Percentiles rank a stretch among this genome's conserved stretches.
Evolutionary conservation across 352 stramenopile species (phyloP).

Genomic region (Phytophthora rubi): DNA sequence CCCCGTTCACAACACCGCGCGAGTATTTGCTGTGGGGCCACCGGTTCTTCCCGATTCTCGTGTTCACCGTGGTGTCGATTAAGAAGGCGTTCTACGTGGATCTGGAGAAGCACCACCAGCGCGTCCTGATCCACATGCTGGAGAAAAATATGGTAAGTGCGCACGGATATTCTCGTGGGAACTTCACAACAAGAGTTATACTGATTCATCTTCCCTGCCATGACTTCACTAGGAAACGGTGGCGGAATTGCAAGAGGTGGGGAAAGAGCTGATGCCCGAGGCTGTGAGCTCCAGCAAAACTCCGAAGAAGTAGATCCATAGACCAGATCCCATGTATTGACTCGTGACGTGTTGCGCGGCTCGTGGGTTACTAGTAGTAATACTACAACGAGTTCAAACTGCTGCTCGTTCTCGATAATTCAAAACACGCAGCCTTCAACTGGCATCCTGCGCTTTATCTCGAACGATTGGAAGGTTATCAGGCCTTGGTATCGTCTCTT

Average conservation of each 20-base stretch:
- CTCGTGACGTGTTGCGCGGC: neutral
- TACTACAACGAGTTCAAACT: neutral
- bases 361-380: neutral
- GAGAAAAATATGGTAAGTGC: conserved; percentile 54
- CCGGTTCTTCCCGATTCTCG: conserved; percentile 57
- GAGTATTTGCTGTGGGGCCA: conserved; percentile 69
- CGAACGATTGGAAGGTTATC: conserved; percentile 30
- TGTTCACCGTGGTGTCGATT: conserved; percentile 46
- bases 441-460: conserved; percentile 16
- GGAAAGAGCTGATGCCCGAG: conserved; percentile 27
- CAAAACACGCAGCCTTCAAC: neutral
- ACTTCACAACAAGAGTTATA: neutral
- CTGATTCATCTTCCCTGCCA: neutral
- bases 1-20: conserved; percentile 57
- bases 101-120: conserved; percentile 61
- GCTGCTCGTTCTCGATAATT: neutral
- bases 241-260: conserved; percentile 33
- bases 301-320: conserved; percentile 18
- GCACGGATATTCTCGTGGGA: neutral
- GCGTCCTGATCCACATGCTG: conserved; percentile 54
- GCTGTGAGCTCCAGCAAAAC: conserved; percentile 17
- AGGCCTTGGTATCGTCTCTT: conserved; percentile 31
- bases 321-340: neutral
- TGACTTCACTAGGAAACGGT: conserved; percentile 34
- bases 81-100: conserved; percentile 70